Evolutionary conservation across 192 early-diverging fungal species (phyloP).

Genomic region (Gamsiella multidivaricata): DNA sequence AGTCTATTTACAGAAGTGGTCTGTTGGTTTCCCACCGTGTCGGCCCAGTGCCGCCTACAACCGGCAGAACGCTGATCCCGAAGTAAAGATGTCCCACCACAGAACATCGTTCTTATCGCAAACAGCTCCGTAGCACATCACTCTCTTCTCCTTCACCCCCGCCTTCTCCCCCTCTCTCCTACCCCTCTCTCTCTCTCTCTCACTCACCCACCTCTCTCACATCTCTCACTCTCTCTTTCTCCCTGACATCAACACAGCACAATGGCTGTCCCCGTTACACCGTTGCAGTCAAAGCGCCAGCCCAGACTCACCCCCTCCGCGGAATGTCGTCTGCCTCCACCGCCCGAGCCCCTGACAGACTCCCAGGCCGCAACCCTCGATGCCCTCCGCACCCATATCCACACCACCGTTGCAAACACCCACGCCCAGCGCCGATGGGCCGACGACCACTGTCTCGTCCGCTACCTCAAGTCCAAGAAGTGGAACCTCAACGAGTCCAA

Average conservation of each 20-base stretch:
- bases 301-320: conserved; percentile 31
- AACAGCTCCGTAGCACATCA: no score
- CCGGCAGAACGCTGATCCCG: conserved; percentile 21
- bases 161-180: background rate
- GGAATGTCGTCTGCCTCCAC: conserved; percentile 3
- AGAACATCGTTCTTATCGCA: no score
- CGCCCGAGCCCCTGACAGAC: conserved; percentile 14
- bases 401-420: background rate
- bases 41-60: no score
- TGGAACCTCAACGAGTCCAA: conserved; percentile 76
- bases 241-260: no score
- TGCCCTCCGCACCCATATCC: conserved; percentile 33
- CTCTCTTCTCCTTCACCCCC: background rate
- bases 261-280: conserved; percentile 3
- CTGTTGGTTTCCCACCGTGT: no score
- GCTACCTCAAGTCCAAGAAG: conserved; percentile 79
- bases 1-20: no score
- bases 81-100: no score
- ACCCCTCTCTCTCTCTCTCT: background rate
- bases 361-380: conserved; percentile 24
- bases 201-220: no score
- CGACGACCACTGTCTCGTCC: conserved; percentile 66
- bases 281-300: background rate
- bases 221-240: background rate
- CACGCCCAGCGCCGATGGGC: conserved; percentile 30